Evolutionary conservation across 2,329 filamentous ascomycete species (phyloP).

Genomic region (Cladosporium sp.): DNA sequence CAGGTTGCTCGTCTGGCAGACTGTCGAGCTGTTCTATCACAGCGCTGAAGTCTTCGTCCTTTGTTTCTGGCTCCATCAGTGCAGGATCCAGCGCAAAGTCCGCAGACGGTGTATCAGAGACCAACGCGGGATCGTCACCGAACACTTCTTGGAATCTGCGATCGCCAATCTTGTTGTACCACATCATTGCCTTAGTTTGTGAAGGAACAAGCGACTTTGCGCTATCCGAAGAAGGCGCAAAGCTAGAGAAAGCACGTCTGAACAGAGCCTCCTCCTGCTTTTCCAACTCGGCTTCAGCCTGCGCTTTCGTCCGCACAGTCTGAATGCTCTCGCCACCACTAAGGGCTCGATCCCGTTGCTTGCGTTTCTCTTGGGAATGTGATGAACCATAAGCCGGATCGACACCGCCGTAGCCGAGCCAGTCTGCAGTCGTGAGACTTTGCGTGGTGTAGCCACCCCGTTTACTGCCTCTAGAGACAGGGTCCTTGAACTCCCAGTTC

Average conservation of each 20-base stretch:
- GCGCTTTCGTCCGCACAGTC: slow-evolving; percentile 15
- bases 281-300: slow-evolving; percentile 40
- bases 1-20: slow-evolving; percentile 15
- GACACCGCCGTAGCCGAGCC: slow-evolving; percentile 53
- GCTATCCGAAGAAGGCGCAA: slow-evolving; percentile 72
- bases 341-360: slow-evolving; percentile 67
- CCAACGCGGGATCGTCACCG: slow-evolving; percentile 47
- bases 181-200: slow-evolving; percentile 62
- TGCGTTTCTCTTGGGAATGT: slow-evolving; percentile 63
- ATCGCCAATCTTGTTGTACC: slow-evolving; percentile 71
- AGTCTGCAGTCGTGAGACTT: slow-evolving; percentile 62
- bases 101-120: slow-evolving; percentile 27
- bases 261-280: slow-evolving; percentile 69
- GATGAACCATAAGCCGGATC: slow-evolving; percentile 38
- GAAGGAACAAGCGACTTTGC: slow-evolving; percentile 66
- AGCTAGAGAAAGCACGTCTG: slow-evolving; percentile 72
- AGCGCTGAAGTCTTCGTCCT: slow-evolving; percentile 27
- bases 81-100: slow-evolving; percentile 33
- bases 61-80: slow-evolving; percentile 36
- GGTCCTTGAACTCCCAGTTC: slow-evolving; percentile 41
- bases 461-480: slow-evolving; percentile 30
- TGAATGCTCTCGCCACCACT: slow-evolving; percentile 57
- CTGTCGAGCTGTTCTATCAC: slow-evolving; percentile 23
- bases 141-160: slow-evolving; percentile 63
- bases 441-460: slow-evolving; percentile 62